Conservation (phyloP, 2,329 filamentous ascomycete species). For the Sporothrix luriei region DNA sequence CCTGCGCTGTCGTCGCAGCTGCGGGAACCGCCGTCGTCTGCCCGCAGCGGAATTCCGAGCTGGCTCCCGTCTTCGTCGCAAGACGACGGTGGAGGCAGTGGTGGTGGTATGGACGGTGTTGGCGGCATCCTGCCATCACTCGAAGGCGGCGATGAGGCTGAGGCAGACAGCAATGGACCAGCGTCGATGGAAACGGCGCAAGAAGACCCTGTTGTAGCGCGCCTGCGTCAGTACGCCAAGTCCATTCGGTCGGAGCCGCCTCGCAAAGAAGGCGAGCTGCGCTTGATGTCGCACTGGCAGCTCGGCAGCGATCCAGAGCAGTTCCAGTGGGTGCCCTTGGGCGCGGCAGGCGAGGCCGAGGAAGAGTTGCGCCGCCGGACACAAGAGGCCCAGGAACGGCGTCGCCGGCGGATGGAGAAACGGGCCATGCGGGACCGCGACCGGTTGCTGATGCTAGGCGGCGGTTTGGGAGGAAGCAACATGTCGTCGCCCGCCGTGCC, state of each 20-base stretch:
- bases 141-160: not conserved
- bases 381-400: constrained; percentile 38
- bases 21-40: not conserved
- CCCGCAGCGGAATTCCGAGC: not conserved
- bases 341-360: constrained; percentile 29
- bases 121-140: constrained; percentile 8
- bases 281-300: constrained; percentile 44
- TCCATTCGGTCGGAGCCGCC: constrained; percentile 41
- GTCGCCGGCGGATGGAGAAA: constrained; percentile 40
- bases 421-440: constrained; percentile 37
- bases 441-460: constrained; percentile 30
- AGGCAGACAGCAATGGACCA: not conserved
- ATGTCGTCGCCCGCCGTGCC: constrained; percentile 28
- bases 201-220: constrained; percentile 40
- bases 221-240: constrained; percentile 44
- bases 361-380: constrained; percentile 32
- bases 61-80: constrained; percentile 34
- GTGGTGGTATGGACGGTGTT: not conserved
- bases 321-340: constrained; percentile 41
- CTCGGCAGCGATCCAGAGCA: constrained; percentile 43
- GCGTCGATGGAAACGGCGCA: constrained; percentile 25
- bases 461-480: not conserved
- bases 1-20: constrained; percentile 21
- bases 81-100: constrained; percentile 5
- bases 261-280: constrained; percentile 36